phyloP scores from a whole-genome alignment of 441 rosid species.

The Jatropha podagrica region DNA sequence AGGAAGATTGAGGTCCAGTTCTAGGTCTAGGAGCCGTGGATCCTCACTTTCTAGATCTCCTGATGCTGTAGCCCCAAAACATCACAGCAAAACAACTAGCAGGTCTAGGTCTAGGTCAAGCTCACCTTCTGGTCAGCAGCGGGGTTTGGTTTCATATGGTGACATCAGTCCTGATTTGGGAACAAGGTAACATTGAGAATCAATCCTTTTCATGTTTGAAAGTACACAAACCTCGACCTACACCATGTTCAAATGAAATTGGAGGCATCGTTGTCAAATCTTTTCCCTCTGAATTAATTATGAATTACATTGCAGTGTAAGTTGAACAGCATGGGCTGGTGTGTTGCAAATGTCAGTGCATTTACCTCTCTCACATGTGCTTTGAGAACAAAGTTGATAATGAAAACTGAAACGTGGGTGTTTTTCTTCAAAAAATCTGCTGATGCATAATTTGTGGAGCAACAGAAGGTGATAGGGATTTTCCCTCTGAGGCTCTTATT shows the following conservation, averaged over 20 bases:
- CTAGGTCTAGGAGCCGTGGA: conserved; percentile 38
- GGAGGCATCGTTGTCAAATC: background rate
- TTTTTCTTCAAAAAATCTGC: background rate
- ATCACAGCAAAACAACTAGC: conserved; percentile 27
- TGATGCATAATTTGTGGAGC: background rate
- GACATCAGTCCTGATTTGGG: conserved; percentile 51
- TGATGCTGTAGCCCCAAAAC: conserved; percentile 33
- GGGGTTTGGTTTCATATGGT: conserved; percentile 80
- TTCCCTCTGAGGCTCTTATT: background rate
- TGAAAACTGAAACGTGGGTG: background rate
- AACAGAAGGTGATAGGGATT: too few relatives aligned
- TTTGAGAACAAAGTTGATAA: background rate
- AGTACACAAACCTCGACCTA: background rate
- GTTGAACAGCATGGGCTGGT: background rate
- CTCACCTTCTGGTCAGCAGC: conserved; percentile 60
- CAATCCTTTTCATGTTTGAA: background rate
- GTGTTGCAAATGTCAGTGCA: background rate
- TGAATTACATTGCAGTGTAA: conserved; percentile 3
- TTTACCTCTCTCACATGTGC: background rate
- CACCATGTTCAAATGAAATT: background rate
- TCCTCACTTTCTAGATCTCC: conserved; percentile 50
- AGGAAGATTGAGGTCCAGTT: conserved; percentile 36
- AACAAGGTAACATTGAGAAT: conserved; percentile 13
- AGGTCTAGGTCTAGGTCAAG: conserved; percentile 55
- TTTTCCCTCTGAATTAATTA: conserved; percentile 10